Percentiles rank a stretch among this genome's conserved stretches.
Conservation (phyloP, 768 basidiomycete species). For the Leucocoprinus leucothites region DNA sequence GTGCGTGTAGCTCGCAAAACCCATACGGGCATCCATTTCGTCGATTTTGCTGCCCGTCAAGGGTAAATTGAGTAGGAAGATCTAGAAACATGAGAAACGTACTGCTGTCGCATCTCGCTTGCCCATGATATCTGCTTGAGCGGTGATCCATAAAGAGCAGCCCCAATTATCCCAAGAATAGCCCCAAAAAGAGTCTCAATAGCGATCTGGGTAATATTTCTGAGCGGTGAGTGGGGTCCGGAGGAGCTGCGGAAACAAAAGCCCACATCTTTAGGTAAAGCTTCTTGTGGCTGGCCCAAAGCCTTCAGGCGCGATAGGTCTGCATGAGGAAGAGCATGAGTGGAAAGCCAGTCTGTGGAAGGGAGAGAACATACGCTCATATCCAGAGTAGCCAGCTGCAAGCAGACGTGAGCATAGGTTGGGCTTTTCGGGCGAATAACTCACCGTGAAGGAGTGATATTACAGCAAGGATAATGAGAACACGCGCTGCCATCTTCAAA, state of each 20-base stretch:
- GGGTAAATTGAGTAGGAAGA: constrained; percentile 4
- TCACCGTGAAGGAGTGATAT: constrained; percentile 55
- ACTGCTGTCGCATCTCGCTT: constrained; percentile 86
- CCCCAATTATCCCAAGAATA: constrained; percentile 68
- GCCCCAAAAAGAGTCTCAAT: constrained; percentile 64
- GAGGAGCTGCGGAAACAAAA: not conserved
- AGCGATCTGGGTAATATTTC: constrained; percentile 47
- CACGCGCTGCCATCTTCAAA: constrained; percentile 40
- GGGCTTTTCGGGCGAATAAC: constrained; percentile 12
- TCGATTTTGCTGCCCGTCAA: constrained; percentile 57
- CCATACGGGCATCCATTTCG: constrained; percentile 67
- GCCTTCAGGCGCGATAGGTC: constrained; percentile 78
- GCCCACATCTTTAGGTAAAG: constrained; percentile 61
- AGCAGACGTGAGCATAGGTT: constrained; percentile 2
- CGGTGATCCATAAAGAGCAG: constrained; percentile 62
- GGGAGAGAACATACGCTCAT: constrained; percentile 57
- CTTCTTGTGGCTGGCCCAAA: constrained; percentile 65
- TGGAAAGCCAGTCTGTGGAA: not conserved
- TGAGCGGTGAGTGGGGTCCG: not conserved
- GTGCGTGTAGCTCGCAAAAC: constrained; percentile 62
- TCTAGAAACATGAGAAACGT: constrained; percentile 19
- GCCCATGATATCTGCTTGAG: constrained; percentile 86
- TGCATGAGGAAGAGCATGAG: constrained; percentile 24
- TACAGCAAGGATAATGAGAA: constrained; percentile 43
- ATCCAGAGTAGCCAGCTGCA: constrained; percentile 75